Evolutionary conservation across 192 early-diverging fungal species (phyloP), one percentile per base, ranked within the genome.

Genomic region (Kappamyces sp.): DNA sequence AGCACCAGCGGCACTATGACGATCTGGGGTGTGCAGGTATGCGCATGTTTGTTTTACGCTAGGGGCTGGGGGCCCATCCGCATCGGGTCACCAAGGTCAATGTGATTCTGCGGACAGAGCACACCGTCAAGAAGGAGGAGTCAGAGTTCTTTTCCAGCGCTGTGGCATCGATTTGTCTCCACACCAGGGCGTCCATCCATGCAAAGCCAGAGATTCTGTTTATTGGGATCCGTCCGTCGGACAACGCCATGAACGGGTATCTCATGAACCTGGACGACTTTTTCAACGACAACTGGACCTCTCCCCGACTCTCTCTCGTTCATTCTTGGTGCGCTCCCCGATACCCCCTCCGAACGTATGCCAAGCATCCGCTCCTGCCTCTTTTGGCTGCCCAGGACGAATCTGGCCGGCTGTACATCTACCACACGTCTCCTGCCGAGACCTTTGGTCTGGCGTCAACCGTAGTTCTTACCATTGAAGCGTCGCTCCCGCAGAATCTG

Each of bases 1-100:
- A 74, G 79, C 53, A 49, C 66, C 32, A 84, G 89, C 61, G 90
- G 90, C 1, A 78, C 85, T 1, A 71, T 90, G 64, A 69, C 80
- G 10, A 77, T 91, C 31, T 92, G 89, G 90, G 90, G 87, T 5
- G 67, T 92, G 32, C 82, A 89, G 71, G 87, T 88, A 74, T 52
- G 15, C 1, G 31, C n/a, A 8, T 34, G 42, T 61, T 66, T 39
- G 35, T 6, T 13, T 42, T 47, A 36, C 9, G 33, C 23, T 74
- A 88, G 88, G 63, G 84, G 64, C 61, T 91, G 41, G 81, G 77
- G 23, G 51, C 73, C 10, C 63, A 72, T 7, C 90, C 89, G 5
- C 66, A 79, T 15, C 67, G 87, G 5, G 59, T 86, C 40, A 81
- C 89, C 9, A 76, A 84, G 63, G 82, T 89, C 0, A 58, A 86